Percentiles rank a stretch among this genome's conserved stretches.
Evolutionary conservation across 139 green algal genomes (phyloP).

Genomic region (Pleodorina starrii): DNA sequence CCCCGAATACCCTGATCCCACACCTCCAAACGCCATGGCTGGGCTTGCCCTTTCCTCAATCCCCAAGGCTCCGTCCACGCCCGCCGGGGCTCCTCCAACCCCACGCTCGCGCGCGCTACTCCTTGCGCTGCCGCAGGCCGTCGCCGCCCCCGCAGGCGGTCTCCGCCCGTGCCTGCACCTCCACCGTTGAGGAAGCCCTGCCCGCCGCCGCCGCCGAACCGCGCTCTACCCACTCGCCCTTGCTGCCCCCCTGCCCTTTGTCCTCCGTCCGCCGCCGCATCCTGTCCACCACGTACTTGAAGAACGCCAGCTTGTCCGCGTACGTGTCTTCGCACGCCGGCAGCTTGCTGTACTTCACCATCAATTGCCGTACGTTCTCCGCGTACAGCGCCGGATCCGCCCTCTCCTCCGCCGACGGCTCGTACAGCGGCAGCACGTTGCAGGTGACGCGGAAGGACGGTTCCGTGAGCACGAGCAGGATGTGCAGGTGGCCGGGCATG

Average conservation of each 20-base stretch:
- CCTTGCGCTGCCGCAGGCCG: constrained; percentile 1
- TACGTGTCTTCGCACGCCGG: constrained; percentile 33
- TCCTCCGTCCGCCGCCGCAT: neutral
- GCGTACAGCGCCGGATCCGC: constrained; percentile 81
- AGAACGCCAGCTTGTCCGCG: constrained; percentile 43
- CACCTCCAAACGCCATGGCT: too few species aligned
- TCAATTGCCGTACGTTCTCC: constrained; percentile 78
- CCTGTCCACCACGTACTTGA: constrained; percentile 19
- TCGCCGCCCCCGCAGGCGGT: too few species aligned
- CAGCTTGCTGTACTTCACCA: constrained; percentile 67
- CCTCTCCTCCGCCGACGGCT: constrained; percentile 74
- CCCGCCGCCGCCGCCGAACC: neutral
- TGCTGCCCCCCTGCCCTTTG: neutral
- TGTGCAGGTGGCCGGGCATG: constrained; percentile 77
- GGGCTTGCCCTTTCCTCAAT: too few species aligned
- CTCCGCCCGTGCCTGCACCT: constrained; percentile 7
- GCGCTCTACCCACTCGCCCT: neutral
- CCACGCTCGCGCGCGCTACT: too few species aligned
- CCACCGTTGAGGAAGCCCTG: neutral
- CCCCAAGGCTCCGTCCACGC: too few species aligned
- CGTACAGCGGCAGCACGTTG: constrained; percentile 84
- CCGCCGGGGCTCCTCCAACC: too few species aligned
- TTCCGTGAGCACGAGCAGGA: constrained; percentile 80
- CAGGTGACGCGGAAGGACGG: constrained; percentile 15
- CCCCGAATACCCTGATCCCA: too few species aligned